Conservation (phyloP, 2,329 filamentous ascomycete species). For the Beauveria sp. region DNA sequence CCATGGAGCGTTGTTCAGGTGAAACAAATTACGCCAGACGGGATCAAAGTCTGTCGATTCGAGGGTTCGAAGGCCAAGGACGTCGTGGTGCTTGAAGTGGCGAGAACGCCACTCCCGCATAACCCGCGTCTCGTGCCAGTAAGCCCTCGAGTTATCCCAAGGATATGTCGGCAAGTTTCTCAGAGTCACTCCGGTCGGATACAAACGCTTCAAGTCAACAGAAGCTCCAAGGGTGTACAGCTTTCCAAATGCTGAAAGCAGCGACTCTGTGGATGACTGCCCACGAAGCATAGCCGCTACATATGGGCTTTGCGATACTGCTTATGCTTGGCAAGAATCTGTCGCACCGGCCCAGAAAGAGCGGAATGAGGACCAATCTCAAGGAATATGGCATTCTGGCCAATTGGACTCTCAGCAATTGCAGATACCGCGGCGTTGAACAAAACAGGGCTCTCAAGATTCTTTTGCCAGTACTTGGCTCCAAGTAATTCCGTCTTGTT, state of each 20-base stretch:
- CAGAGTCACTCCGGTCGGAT: slow-evolving; percentile 13
- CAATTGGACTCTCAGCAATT: neutral
- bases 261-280: slow-evolving; percentile 7
- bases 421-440: slow-evolving; percentile 12
- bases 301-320: slow-evolving; percentile 11
- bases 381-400: slow-evolving; percentile 12
- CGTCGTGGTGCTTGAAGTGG: slow-evolving; percentile 18
- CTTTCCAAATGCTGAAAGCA: slow-evolving; percentile 11
- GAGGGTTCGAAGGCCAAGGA: slow-evolving; percentile 22
- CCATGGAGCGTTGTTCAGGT: slow-evolving; percentile 34
- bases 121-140: slow-evolving; percentile 29
- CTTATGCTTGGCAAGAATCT: slow-evolving; percentile 15
- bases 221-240: neutral
- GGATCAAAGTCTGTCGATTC: slow-evolving; percentile 27
- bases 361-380: slow-evolving; percentile 23
- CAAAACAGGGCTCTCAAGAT: slow-evolving; percentile 20
- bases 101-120: slow-evolving; percentile 19
- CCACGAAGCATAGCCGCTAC: slow-evolving; percentile 16
- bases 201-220: neutral
- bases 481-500: slow-evolving; percentile 1
- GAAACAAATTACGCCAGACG: slow-evolving; percentile 33
- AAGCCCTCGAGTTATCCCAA: slow-evolving; percentile 27
- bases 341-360: slow-evolving; percentile 18
- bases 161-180: slow-evolving; percentile 35
- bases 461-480: slow-evolving; percentile 20